Conservation (phyloP, 2,329 filamentous ascomycete species). For the Beauveria varroae region DNA sequence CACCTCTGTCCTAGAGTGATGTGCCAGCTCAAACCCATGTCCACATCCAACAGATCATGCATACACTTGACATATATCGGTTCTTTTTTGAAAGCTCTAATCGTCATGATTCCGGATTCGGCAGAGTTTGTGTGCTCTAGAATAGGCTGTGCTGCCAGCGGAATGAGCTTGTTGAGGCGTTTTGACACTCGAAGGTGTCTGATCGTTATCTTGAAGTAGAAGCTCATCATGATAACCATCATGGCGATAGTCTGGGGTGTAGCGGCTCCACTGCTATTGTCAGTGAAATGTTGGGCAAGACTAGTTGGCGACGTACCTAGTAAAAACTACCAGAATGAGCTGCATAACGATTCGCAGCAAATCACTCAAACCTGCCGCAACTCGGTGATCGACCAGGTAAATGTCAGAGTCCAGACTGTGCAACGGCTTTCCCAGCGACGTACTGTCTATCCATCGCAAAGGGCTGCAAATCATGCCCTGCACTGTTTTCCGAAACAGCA, state of each 20-base stretch:
- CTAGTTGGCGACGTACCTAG: background rate
- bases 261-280: background rate
- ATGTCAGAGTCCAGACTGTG: conserved; percentile 9
- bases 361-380: background rate
- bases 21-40: conserved; percentile 1
- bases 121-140: conserved; percentile 9
- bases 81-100: conserved; percentile 10
- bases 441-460: conserved; percentile 9
- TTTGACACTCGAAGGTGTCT: conserved; percentile 3
- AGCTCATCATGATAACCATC: background rate
- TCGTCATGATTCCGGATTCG: conserved; percentile 8
- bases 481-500: background rate
- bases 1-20: background rate
- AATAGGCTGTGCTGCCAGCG: conserved; percentile 1
- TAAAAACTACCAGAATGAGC: conserved; percentile 28
- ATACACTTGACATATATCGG: conserved; percentile 5
- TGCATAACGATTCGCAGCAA: background rate
- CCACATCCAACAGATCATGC: conserved; percentile 5
- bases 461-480: background rate
- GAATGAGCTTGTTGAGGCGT: conserved; percentile 5
- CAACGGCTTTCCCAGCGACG: background rate
- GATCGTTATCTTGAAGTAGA: conserved; percentile 1
- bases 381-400: conserved; percentile 9
- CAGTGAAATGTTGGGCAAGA: background rate
- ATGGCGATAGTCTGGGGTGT: background rate